These are phyloP conservation scores for Taxawa tesnikishii DNA, from an alignment of 2,329 filamentous ascomycete species.

Conservation along the genomic window DNA sequence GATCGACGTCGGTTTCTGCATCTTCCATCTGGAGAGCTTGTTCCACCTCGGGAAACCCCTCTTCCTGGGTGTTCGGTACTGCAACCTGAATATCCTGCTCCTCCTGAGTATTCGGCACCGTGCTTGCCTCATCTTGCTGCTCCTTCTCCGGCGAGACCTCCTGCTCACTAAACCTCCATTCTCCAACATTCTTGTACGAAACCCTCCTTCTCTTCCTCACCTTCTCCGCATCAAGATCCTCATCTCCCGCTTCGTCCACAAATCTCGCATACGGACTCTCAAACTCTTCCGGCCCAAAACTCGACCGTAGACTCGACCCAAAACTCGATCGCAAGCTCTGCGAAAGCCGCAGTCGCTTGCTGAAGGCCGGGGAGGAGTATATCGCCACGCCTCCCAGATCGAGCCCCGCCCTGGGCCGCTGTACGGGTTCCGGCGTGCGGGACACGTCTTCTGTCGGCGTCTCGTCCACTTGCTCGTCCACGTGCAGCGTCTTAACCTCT, in stretches of 20 bases:
- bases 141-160: slow-evolving; percentile 57
- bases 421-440: slow-evolving; percentile 7
- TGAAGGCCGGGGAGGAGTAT: slow-evolving; percentile 69
- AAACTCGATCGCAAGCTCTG: no score
- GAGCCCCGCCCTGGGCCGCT: slow-evolving; percentile 7
- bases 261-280: slow-evolving; percentile 50
- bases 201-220: slow-evolving; percentile 62
- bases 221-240: slow-evolving; percentile 46
- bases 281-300: no score
- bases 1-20: no score
- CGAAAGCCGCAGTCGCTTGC: slow-evolving; percentile 58
- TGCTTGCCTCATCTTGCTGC: slow-evolving; percentile 2
- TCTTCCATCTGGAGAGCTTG: no score
- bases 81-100: no score
- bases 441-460: slow-evolving; percentile 6
- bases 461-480: slow-evolving; percentile 5
- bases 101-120: no score
- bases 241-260: slow-evolving; percentile 57
- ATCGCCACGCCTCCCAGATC: slow-evolving; percentile 25
- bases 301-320: no score
- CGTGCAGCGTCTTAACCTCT: slow-evolving; percentile 7
- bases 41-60: no score
- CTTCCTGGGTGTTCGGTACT: no score
- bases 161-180: slow-evolving; percentile 64
- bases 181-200: slow-evolving; percentile 50